Evolutionary conservation across 768 basidiomycete genomes (phyloP).

Genomic region (Tylopilus felleus): DNA sequence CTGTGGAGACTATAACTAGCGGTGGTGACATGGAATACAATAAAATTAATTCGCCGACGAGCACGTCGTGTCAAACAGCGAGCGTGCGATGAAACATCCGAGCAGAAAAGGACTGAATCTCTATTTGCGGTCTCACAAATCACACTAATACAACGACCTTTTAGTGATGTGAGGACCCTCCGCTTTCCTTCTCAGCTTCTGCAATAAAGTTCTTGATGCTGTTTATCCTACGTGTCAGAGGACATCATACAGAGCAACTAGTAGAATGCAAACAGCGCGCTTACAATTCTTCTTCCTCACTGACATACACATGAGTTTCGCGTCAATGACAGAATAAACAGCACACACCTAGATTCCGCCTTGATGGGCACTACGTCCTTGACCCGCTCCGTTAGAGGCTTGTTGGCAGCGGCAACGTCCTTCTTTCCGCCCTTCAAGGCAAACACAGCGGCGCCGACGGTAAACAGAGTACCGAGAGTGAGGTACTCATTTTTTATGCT

Average conservation of each 20-base stretch:
- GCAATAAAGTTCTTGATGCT: conserved; percentile 80
- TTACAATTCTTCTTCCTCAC: conserved; percentile 86
- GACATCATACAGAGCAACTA: conserved; percentile 28
- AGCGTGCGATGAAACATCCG: not conserved
- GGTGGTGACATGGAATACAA: too few relatives aligned
- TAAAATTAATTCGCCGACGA: not conserved
- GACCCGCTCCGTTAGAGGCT: conserved; percentile 50
- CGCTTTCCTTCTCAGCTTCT: conserved; percentile 78
- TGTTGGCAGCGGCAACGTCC: conserved; percentile 36
- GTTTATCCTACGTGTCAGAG: conserved; percentile 46
- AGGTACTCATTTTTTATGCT: conserved; percentile 81
- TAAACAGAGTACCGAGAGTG: conserved; percentile 61
- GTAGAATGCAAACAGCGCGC: conserved; percentile 29
- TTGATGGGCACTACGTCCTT: conserved; percentile 63
- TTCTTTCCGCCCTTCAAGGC: conserved; percentile 57
- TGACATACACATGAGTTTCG: conserved; percentile 27
- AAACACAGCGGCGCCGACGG: conserved; percentile 52
- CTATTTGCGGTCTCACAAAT: conserved; percentile 5
- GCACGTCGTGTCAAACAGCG: conserved; percentile 3
- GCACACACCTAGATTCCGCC: conserved; percentile 65
- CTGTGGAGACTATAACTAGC: not conserved
- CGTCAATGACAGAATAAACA: not conserved
- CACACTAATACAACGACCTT: conserved; percentile 6
- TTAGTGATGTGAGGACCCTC: conserved; percentile 35
- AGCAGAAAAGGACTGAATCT: conserved; percentile 1